phyloP scores from a whole-genome alignment of 805 yeast genomes.

The Hanseniaspora meyeri region DNA sequence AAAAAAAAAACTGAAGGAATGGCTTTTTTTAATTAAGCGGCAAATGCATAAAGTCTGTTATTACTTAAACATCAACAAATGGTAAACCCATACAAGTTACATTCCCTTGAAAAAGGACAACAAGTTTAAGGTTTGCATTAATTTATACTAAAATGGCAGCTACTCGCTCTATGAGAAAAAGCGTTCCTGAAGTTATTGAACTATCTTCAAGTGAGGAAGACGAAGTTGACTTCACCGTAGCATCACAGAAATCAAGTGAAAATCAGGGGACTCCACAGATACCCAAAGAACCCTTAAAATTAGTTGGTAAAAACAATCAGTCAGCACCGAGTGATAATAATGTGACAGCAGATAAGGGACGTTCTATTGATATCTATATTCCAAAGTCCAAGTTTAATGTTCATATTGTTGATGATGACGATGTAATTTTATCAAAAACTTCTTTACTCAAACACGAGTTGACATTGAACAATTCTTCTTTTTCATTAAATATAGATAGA shows the following conservation, averaged over 20 bases:
- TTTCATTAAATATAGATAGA: background rate
- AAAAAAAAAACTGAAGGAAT: too few relatives aligned
- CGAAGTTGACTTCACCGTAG: background rate
- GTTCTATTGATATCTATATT: background rate
- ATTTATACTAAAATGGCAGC: background rate
- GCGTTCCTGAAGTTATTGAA: background rate
- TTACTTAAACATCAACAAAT: too few relatives aligned
- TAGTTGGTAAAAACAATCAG: too few relatives aligned
- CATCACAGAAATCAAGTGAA: background rate
- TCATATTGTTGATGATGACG: background rate
- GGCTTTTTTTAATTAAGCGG: too few relatives aligned
- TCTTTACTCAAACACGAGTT: background rate
- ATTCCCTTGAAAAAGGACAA: too few relatives aligned
- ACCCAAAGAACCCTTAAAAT: too few relatives aligned
- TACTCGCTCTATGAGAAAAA: background rate
- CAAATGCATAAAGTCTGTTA: too few relatives aligned
- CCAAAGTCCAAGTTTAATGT: background rate
- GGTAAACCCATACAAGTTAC: too few relatives aligned
- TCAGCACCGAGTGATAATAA: too few relatives aligned
- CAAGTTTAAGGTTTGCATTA: too few relatives aligned
- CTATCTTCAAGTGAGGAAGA: background rate
- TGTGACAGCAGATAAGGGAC: background rate
- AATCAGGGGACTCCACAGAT: background rate
- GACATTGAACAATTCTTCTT: background rate
- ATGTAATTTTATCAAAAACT: background rate